A percentile compares a stretch with the other conserved stretches of the same genome.
Conservation (phyloP, 192 early-diverging fungal species). For the Allomyces macrogynus region DNA sequence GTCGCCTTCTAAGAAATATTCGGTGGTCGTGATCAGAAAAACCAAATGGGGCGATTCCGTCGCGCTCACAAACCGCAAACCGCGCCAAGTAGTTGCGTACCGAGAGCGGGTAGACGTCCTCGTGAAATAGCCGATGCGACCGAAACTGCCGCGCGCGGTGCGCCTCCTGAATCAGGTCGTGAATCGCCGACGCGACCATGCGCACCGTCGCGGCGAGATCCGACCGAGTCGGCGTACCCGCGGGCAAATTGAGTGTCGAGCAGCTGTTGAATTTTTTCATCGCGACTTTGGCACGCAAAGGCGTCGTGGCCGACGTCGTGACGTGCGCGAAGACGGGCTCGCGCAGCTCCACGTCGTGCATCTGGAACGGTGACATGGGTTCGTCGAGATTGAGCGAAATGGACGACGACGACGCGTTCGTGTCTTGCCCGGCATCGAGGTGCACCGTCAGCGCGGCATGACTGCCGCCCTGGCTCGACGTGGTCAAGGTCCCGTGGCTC, state of each 20-base stretch:
- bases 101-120: not conserved
- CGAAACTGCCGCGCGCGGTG: constrained; percentile 11
- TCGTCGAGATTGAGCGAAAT: too few relatives aligned
- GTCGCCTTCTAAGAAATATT: not conserved
- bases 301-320: too few relatives aligned
- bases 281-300: not conserved
- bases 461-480: too few relatives aligned
- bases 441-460: too few relatives aligned
- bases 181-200: constrained; percentile 9
- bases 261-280: not conserved
- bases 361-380: too few relatives aligned
- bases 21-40: too few relatives aligned
- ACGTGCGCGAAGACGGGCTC: too few relatives aligned
- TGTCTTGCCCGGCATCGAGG: too few relatives aligned
- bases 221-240: not conserved
- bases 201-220: not conserved
- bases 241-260: not conserved
- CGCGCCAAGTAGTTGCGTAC: not conserved
- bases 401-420: too few relatives aligned
- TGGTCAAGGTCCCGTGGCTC: too few relatives aligned
- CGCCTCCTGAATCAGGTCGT: constrained; percentile 11
- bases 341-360: too few relatives aligned
- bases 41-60: too few relatives aligned
- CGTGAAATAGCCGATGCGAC: constrained; percentile 7
- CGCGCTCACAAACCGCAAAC: not conserved